phyloP scores from a whole-genome alignment of 129 eudicot genomes.

The Silybum marianum region DNA sequence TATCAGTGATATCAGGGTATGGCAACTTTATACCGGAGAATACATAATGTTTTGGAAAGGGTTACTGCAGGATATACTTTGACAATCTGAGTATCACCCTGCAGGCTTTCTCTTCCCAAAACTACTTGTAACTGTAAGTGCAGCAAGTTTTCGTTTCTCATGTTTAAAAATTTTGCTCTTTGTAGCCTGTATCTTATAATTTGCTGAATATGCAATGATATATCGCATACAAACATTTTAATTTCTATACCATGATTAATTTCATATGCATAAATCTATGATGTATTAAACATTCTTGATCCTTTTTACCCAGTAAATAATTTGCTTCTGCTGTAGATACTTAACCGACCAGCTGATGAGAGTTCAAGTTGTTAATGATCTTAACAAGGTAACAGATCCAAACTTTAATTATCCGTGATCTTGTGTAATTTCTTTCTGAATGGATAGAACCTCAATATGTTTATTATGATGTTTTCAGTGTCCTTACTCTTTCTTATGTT shows the following conservation, averaged over 20 bases:
- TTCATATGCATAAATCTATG: background rate
- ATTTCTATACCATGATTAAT: background rate
- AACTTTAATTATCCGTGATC: background rate
- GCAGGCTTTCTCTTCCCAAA: background rate
- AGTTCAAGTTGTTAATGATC: slow-evolving; percentile 80
- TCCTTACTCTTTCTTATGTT: slow-evolving; percentile 9
- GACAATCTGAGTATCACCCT: background rate
- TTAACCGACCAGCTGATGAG: slow-evolving; percentile 83
- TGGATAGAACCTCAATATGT: slow-evolving; percentile 3
- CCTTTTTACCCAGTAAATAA: slow-evolving; percentile 3
- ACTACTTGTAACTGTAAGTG: background rate
- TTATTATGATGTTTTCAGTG: slow-evolving; percentile 7
- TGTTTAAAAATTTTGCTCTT: background rate
- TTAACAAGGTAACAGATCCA: slow-evolving; percentile 68
- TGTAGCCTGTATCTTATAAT: background rate
- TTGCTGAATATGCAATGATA: background rate
- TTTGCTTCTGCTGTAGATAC: slow-evolving; percentile 55
- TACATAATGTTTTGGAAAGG: background rate
- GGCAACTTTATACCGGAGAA: too few relatives aligned
- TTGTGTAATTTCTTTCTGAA: background rate
- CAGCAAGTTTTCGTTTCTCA: background rate
- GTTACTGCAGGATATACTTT: background rate
- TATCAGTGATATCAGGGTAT: too few relatives aligned
- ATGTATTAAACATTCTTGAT: slow-evolving; percentile 11
- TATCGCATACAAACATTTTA: slow-evolving; percentile 5